phyloP scores from a whole-genome alignment of 2,329 filamentous ascomycete genomes.

The Monilinia vaccinii-corymbosi region DNA sequence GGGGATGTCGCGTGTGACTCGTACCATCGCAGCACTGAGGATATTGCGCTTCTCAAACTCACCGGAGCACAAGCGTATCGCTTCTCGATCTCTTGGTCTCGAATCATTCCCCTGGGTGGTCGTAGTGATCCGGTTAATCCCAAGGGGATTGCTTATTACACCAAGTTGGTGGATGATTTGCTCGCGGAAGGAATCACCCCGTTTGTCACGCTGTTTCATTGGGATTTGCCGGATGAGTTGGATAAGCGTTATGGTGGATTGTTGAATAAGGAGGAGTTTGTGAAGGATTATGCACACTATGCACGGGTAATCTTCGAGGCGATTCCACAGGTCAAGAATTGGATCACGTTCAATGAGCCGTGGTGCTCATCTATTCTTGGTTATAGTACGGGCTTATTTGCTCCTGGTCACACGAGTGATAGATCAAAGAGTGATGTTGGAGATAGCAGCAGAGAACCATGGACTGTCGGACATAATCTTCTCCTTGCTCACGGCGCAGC shows the following conservation, averaged over 20 bases:
- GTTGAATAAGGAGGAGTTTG: slow-evolving; percentile 73
- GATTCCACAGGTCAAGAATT: slow-evolving; percentile 70
- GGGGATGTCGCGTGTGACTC: slow-evolving; percentile 78
- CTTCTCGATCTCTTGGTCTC: slow-evolving; percentile 78
- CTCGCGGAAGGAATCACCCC: slow-evolving; percentile 68
- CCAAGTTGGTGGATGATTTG: slow-evolving; percentile 69
- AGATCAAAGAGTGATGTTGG: slow-evolving; percentile 60
- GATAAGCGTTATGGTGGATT: slow-evolving; percentile 75
- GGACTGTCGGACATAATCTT: slow-evolving; percentile 74
- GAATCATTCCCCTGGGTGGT: slow-evolving; percentile 78
- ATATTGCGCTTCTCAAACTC: slow-evolving; percentile 68
- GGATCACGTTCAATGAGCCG: slow-evolving; percentile 88
- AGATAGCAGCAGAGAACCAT: slow-evolving; percentile 68
- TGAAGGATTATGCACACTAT: slow-evolving; percentile 71
- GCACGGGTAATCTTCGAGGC: slow-evolving; percentile 67
- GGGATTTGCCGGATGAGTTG: slow-evolving; percentile 74
- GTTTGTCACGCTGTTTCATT: slow-evolving; percentile 78
- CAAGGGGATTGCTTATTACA: slow-evolving; percentile 67
- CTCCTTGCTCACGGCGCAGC: slow-evolving; percentile 72
- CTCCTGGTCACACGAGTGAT: slow-evolving; percentile 74
- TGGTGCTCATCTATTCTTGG: slow-evolving; percentile 78
- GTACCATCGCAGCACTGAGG: slow-evolving; percentile 69
- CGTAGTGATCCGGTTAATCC: slow-evolving; percentile 75
- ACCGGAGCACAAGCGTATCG: slow-evolving; percentile 69
- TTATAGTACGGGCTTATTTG: slow-evolving; percentile 69